Evolutionary conservation across 352 stramenopile species (phyloP), one percentile per base, ranked within the genome.

Genomic region (Globisporangium cederbergense): DNA sequence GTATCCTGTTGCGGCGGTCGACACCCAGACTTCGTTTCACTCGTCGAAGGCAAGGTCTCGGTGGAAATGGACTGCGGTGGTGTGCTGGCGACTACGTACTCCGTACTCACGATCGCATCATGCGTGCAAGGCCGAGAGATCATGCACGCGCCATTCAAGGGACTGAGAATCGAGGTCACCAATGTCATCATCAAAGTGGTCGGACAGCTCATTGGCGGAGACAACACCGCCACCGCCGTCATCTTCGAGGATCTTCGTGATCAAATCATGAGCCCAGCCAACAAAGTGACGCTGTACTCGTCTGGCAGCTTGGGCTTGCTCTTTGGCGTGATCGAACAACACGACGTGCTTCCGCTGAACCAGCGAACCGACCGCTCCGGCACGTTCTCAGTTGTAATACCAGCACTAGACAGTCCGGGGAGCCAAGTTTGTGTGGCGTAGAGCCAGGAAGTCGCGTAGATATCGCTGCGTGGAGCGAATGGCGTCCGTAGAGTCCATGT

Each of bases 331-430:
- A 57, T 57, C 18, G 30, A 25, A 14, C 14, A 40, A 14, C 28
- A 57, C 50, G 16, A 57, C 8, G 51, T 18, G 18, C 51, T 57
- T 38, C 51, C 51, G 11, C 51, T 43, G 28, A 57, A 57, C 11
- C 51, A 57, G 51, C 30, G 51, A n/a, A 9, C 30, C 10, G 30
- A 57, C 16, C 51, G 51, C 1, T 57, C 43, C 20, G 30, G 11
- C 14, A 57, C 30, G 28, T 16, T 43, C 38, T 43, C 38, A 46
- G 51, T 18, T 20, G 46, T 22, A 14, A 16, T 16, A n/a, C 7
- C 25, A 38, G 25, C 49, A 38, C 5, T 25, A 13, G 30, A 18
- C 5, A 36, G 2, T 6, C 25, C 28, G 2, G 25, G 22, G 25
- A 40, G 4, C 14, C 28, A 38, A 34, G 13, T 22, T 1, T 56